Evolutionary conservation across 164 flowering plant genomes (phyloP).

Genomic region (Pachysandra terminalis): DNA sequence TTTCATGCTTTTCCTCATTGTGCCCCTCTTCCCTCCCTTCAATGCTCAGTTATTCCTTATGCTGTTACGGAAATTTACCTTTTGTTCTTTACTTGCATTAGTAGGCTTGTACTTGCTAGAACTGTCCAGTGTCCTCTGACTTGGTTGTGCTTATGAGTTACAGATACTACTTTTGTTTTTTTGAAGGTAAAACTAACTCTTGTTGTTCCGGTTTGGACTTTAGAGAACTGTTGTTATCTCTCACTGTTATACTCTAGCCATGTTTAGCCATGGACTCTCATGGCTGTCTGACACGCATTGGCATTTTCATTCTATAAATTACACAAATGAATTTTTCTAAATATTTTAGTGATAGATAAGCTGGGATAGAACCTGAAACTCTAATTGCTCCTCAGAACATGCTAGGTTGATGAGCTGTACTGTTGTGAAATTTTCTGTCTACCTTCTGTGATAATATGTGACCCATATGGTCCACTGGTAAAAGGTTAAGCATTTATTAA

Average conservation of each 20-base stretch:
- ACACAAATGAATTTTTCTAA: not conserved
- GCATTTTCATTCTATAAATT: too few species aligned
- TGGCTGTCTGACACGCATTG: not conserved
- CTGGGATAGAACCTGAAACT: not conserved
- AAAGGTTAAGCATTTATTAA: not conserved
- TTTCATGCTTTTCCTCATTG: not conserved
- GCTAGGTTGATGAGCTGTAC: not conserved
- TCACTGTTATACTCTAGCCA: not conserved
- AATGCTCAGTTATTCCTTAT: not conserved
- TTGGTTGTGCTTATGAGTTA: not conserved
- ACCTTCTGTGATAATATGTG: not conserved
- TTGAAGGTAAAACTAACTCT: not conserved
- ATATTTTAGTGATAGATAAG: not conserved
- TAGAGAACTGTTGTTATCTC: not conserved
- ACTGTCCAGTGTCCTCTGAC: not conserved
- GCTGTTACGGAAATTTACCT: not conserved
- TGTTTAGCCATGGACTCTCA: not conserved
- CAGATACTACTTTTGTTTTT: too few species aligned
- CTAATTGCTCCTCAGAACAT: not conserved
- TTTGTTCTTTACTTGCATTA: not conserved
- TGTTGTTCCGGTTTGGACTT: not conserved
- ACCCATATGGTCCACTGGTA: not conserved
- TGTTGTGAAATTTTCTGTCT: too few species aligned
- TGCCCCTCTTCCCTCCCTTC: not conserved
- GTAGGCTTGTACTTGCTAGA: not conserved